Percentiles rank a stretch among this genome's conserved stretches.
These are phyloP conservation scores for Thraustochytrium striatum DNA, from an alignment of 352 stramenopile genomes.

Conservation along the genomic window DNA sequence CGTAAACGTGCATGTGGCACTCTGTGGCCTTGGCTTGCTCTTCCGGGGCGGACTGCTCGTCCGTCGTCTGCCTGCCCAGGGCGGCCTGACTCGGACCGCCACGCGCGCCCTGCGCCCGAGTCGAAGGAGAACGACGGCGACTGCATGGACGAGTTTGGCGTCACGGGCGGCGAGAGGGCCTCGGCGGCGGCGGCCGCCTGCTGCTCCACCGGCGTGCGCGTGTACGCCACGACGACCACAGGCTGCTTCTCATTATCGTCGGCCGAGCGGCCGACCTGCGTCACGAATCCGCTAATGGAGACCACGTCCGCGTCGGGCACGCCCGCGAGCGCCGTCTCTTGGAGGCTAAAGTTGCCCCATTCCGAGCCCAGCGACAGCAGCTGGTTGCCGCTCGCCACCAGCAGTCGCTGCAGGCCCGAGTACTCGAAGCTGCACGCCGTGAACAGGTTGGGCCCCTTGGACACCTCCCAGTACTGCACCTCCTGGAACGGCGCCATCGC, in stretches of 20 bases:
- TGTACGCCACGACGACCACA: conserved; percentile 13
- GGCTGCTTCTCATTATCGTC: neutral
- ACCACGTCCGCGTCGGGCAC: conserved; percentile 33
- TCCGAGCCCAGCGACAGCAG: conserved; percentile 30
- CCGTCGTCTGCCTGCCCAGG: neutral
- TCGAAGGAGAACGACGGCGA: neutral
- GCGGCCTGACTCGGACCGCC: neutral
- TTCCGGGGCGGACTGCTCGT: neutral
- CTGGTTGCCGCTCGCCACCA: conserved; percentile 18
- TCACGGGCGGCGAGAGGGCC: neutral
- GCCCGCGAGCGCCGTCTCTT: neutral
- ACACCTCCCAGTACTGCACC: conserved; percentile 38
- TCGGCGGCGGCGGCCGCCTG: neutral
- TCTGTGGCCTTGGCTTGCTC: neutral
- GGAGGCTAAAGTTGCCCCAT: neutral
- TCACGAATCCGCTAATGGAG: neutral
- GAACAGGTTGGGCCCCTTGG: conserved; percentile 13
- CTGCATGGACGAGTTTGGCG: neutral
- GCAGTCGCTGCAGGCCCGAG: neutral
- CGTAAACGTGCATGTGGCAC: conserved; percentile 9
- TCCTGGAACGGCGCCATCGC: no score
- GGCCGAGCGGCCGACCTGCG: neutral
- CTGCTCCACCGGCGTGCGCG: neutral
- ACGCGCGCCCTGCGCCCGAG: neutral
- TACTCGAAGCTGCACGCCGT: conserved; percentile 38